phyloP scores from a whole-genome alignment of 108 stramenopile genomes.

The Poteriospumella lacustris region DNA sequence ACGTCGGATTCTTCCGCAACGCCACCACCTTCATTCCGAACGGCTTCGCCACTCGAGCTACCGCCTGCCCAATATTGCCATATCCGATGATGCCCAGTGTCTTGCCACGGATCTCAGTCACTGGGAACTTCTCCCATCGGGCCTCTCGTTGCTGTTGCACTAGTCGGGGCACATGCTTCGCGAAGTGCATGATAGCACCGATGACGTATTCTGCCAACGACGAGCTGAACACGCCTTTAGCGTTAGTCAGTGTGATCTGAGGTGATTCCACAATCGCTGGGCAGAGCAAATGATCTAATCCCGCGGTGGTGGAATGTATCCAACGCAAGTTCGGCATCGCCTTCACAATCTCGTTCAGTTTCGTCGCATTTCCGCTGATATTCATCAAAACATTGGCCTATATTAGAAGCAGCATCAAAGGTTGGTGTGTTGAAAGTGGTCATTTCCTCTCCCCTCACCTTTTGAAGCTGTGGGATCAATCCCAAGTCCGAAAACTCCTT shows the following conservation, averaged over 20 bases:
- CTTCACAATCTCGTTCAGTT: neutral
- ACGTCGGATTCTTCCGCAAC: slow-evolving; percentile 57
- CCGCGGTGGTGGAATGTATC: slow-evolving; percentile 43
- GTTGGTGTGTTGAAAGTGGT: too few relatives aligned
- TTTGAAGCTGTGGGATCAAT: too few relatives aligned
- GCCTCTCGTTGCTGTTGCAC: slow-evolving; percentile 60
- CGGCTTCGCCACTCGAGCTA: slow-evolving; percentile 65
- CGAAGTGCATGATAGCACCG: slow-evolving; percentile 79
- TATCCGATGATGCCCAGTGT: slow-evolving; percentile 80
- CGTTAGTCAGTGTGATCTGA: slow-evolving; percentile 69
- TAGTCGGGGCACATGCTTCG: slow-evolving; percentile 78
- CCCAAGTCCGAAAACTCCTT: too few relatives aligned
- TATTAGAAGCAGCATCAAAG: too few relatives aligned
- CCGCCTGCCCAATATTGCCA: slow-evolving; percentile 77
- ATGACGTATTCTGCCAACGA: slow-evolving; percentile 81
- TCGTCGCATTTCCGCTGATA: neutral
- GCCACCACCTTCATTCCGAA: slow-evolving; percentile 77
- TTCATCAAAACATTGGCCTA: slow-evolving; percentile 24
- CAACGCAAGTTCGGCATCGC: slow-evolving; percentile 42
- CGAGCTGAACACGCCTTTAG: slow-evolving; percentile 75
- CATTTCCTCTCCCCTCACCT: too few relatives aligned
- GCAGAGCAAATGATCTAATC: slow-evolving; percentile 41
- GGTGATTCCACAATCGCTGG: slow-evolving; percentile 32
- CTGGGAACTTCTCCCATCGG: slow-evolving; percentile 41
- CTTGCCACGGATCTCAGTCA: slow-evolving; percentile 47